Conservation (phyloP, 352 stramenopile genomes). For the Ophiocytium majus region DNA sequence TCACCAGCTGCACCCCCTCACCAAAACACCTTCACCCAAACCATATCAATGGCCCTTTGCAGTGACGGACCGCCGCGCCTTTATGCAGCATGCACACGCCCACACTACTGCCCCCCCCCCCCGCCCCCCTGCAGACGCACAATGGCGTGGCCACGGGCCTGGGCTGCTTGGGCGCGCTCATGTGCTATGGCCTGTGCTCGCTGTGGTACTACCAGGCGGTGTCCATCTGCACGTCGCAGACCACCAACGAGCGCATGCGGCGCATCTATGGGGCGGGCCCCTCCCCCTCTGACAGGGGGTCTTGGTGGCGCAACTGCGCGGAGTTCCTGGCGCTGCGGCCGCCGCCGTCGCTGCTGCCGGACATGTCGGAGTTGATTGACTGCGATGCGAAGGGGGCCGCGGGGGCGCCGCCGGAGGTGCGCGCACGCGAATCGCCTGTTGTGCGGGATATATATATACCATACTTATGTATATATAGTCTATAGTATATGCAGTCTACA, state of each 20-base stretch:
- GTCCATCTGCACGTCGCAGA: slow-evolving; percentile 43
- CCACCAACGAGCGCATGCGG: slow-evolving; percentile 48
- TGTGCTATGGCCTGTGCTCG: slow-evolving; percentile 31
- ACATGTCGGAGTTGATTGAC: not conserved
- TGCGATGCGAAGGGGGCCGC: not conserved
- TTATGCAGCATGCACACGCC: too few relatives aligned
- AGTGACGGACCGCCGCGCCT: too few relatives aligned
- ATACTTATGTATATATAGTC: too few relatives aligned
- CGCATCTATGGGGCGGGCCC: not conserved
- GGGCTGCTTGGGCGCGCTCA: slow-evolving; percentile 15
- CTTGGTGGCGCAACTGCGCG: not conserved
- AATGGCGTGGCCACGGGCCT: slow-evolving; percentile 26
- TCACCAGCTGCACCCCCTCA: too few relatives aligned
- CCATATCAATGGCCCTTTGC: too few relatives aligned
- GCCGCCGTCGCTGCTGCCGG: not conserved
- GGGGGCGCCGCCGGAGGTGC: too few relatives aligned
- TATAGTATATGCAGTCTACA: too few relatives aligned
- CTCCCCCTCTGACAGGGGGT: slow-evolving; percentile 12
- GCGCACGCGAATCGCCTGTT: too few relatives aligned
- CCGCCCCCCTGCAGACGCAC: not conserved
- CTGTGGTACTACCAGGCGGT: slow-evolving; percentile 42
- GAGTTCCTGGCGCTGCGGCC: not conserved
- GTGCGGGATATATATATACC: too few relatives aligned
- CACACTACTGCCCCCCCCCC: too few relatives aligned
- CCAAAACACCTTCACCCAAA: too few relatives aligned